phyloP scores from a whole-genome alignment of 495 filamentous ascomycete species.

The Glarea lozoyensis region DNA sequence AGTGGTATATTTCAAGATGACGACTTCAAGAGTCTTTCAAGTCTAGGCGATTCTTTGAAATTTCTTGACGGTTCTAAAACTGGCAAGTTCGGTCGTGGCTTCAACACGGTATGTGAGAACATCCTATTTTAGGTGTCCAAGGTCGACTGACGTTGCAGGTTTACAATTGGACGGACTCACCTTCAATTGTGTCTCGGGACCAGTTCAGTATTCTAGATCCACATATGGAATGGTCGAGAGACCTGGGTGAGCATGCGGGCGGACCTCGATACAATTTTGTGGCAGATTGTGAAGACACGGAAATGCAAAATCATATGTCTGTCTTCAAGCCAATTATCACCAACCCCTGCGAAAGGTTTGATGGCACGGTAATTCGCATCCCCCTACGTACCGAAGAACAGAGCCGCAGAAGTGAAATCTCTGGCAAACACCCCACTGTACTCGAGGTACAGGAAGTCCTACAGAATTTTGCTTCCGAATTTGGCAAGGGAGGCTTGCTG shows the following conservation, averaged over 20 bases:
- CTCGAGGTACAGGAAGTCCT: conserved; percentile 24
- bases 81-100: conserved; percentile 34
- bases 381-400: conserved; percentile 28
- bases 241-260: too few species aligned
- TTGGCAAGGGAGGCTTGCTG: conserved; percentile 24
- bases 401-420: conserved; percentile 25
- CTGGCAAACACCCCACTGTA: conserved; percentile 16
- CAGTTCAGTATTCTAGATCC: conserved; percentile 33
- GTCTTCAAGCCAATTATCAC: conserved; percentile 22
- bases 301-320: conserved; percentile 29
- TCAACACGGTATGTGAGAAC: conserved; percentile 26
- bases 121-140: background rate
- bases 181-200: conserved; percentile 29
- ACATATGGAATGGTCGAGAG: conserved; percentile 30
- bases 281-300: conserved; percentile 12
- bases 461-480: conserved; percentile 23
- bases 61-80: conserved; percentile 25
- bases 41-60: conserved; percentile 31
- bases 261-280: conserved; percentile 33
- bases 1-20: conserved; percentile 26
- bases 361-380: conserved; percentile 35
- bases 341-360: conserved; percentile 10
- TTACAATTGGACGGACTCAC: conserved; percentile 37
- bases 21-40: conserved; percentile 28
- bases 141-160: conserved; percentile 22